A percentile compares a stretch with the other conserved stretches of the same genome.
Conservation (phyloP, 73 alveolate species). For the Tetrahymena thermophila region DNA sequence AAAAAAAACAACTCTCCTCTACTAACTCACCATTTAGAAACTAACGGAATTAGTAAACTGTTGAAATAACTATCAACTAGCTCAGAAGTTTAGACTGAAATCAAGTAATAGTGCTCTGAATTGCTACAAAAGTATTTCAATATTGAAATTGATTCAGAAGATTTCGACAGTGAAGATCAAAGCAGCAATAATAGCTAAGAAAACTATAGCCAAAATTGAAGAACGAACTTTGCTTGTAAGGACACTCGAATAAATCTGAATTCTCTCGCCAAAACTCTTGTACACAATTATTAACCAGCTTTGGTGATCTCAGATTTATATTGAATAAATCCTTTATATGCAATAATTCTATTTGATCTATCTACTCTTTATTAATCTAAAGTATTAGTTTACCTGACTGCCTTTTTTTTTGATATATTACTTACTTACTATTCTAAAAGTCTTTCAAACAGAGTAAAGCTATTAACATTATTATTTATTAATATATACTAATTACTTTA, state of each 20-base stretch:
- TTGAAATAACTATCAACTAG: not conserved
- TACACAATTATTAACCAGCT: not conserved
- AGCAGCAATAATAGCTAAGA: not conserved
- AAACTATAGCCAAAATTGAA: not conserved
- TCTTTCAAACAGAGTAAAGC: no score
- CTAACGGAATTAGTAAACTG: not conserved
- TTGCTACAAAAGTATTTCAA: not conserved
- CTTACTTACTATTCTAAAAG: not conserved
- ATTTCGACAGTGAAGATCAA: not conserved
- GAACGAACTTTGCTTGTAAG: not conserved
- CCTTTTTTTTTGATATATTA: not conserved
- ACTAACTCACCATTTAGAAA: not conserved
- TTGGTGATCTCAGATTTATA: not conserved
- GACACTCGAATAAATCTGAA: not conserved
- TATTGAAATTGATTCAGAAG: not conserved
- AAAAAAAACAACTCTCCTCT: not conserved
- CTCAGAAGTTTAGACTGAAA: not conserved
- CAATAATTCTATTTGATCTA: not conserved
- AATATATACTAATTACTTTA: not conserved
- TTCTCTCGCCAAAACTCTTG: not conserved
- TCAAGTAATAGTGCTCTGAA: not conserved
- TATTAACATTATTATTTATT: no score
- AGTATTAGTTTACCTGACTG: not conserved
- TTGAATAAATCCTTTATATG: not conserved
- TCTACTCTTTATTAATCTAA: not conserved